A percentile compares a stretch with the other conserved stretches of the same genome.
Conservation (phyloP, 306 rosid species). For the Lathyrus sativus region DNA sequence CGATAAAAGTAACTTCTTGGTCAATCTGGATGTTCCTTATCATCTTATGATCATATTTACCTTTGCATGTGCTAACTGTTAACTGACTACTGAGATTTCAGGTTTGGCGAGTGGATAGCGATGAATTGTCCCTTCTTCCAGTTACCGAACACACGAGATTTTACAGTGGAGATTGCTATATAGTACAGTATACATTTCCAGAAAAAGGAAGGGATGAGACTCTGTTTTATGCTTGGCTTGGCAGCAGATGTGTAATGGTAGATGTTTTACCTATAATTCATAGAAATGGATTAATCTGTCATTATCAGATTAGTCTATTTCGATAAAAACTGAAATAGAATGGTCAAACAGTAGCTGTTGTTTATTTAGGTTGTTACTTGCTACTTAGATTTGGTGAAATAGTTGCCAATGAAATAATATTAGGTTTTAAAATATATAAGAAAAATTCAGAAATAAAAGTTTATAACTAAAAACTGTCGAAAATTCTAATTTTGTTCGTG, state of each 20-base stretch:
- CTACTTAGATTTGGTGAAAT: neutral
- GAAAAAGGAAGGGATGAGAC: constrained; percentile 76
- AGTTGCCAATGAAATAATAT: constrained; percentile 2
- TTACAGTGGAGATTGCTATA: constrained; percentile 88
- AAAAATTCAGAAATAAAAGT: constrained; percentile 15
- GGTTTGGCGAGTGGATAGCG: constrained; percentile 92
- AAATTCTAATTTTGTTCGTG: constrained; percentile 19
- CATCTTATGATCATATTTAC: constrained; percentile 4
- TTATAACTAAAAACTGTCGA: too few relatives aligned
- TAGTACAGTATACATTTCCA: constrained; percentile 69
- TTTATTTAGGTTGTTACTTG: constrained; percentile 21
- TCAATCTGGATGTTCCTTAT: neutral
- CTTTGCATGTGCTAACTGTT: constrained; percentile 38
- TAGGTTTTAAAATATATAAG: constrained; percentile 10
- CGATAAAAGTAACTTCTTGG: constrained; percentile 63
- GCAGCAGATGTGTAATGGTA: constrained; percentile 63
- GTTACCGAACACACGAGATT: constrained; percentile 60
- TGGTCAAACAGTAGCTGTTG: neutral
- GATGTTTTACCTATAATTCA: constrained; percentile 33
- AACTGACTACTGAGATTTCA: constrained; percentile 41
- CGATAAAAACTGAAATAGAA: neutral
- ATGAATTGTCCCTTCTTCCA: constrained; percentile 58
- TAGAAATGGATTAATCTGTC: constrained; percentile 4
- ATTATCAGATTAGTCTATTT: neutral
- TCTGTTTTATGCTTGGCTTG: constrained; percentile 83